Conservation (phyloP, 441 rosid species). For the Capsella rubella region DNA sequence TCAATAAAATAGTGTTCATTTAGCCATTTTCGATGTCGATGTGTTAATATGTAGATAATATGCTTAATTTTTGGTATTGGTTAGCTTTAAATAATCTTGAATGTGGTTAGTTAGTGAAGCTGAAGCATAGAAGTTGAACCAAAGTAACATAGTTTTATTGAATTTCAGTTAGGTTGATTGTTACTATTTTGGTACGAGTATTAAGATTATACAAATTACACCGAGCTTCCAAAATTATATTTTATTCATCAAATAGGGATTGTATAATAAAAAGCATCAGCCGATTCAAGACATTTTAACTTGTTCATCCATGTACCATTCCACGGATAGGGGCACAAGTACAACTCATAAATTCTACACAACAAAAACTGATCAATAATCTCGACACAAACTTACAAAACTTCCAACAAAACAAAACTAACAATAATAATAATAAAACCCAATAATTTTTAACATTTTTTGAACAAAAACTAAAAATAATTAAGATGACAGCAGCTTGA, state of each 20-base stretch:
- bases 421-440: slow-evolving; percentile 8
- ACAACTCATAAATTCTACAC: slow-evolving; percentile 40
- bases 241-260: not conserved
- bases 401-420: slow-evolving; percentile 17
- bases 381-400: slow-evolving; percentile 43
- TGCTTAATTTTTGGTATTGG: not conserved
- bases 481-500: slow-evolving; percentile 44
- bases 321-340: slow-evolving; percentile 44
- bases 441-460: slow-evolving; percentile 6
- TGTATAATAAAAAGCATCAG: slow-evolving; percentile 1
- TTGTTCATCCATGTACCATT: slow-evolving; percentile 7
- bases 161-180: not conserved
- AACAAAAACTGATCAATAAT: slow-evolving; percentile 40
- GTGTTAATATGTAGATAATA: not conserved
- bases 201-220: slow-evolving; percentile 8
- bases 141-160: slow-evolving; percentile 10
- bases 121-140: slow-evolving; percentile 2
- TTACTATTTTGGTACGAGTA: slow-evolving; percentile 1
- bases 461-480: slow-evolving; percentile 25
- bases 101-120: not conserved
- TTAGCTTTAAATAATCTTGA: not conserved
- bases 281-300: slow-evolving; percentile 30
- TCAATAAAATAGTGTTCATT: not conserved
- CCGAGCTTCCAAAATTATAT: not conserved
- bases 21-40: not conserved